These are phyloP conservation scores for Candida succiphila DNA, from an alignment of 805 yeast species.

Conservation along the genomic window DNA sequence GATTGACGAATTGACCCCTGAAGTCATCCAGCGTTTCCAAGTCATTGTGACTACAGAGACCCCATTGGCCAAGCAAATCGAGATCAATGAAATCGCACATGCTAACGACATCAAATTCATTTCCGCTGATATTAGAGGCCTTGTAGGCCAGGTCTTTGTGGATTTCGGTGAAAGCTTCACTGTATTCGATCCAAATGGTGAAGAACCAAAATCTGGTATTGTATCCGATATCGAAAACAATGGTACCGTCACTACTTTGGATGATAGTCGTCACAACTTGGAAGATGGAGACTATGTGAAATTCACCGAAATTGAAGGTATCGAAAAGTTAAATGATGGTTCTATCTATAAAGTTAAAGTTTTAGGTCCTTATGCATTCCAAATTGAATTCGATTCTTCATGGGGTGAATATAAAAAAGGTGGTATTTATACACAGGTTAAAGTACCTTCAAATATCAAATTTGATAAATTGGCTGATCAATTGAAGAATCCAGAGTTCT, in stretches of 20 bases:
- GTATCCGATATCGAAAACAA: slow-evolving; percentile 80
- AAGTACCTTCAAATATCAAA: slow-evolving; percentile 56
- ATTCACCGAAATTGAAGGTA: slow-evolving; percentile 78
- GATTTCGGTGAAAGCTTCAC: slow-evolving; percentile 82
- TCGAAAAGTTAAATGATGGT: slow-evolving; percentile 66
- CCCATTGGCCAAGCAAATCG: slow-evolving; percentile 62
- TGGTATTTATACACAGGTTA: slow-evolving; percentile 89
- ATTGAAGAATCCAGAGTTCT: slow-evolving; percentile 65
- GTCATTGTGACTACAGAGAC: slow-evolving; percentile 80
- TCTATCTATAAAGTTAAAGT: slow-evolving; percentile 68
- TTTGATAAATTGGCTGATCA: slow-evolving; percentile 62
- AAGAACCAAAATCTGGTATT: slow-evolving; percentile 81
- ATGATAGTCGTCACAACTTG: slow-evolving; percentile 85
- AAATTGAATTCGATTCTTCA: slow-evolving; percentile 44
- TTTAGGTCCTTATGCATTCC: slow-evolving; percentile 91
- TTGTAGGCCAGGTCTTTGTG: slow-evolving; percentile 81
- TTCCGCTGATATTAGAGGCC: slow-evolving; percentile 73
- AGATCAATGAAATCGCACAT: slow-evolving; percentile 70
- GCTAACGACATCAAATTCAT: slow-evolving; percentile 67
- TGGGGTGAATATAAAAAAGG: slow-evolving; percentile 67
- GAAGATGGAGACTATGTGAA: slow-evolving; percentile 88
- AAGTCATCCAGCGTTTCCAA: slow-evolving; percentile 49
- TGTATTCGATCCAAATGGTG: slow-evolving; percentile 82
- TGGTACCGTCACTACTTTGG: slow-evolving; percentile 91
- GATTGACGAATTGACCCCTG: slow-evolving; percentile 43